Conservation (phyloP, 148 eudicot species). For the Salicornia ramosissima region DNA sequence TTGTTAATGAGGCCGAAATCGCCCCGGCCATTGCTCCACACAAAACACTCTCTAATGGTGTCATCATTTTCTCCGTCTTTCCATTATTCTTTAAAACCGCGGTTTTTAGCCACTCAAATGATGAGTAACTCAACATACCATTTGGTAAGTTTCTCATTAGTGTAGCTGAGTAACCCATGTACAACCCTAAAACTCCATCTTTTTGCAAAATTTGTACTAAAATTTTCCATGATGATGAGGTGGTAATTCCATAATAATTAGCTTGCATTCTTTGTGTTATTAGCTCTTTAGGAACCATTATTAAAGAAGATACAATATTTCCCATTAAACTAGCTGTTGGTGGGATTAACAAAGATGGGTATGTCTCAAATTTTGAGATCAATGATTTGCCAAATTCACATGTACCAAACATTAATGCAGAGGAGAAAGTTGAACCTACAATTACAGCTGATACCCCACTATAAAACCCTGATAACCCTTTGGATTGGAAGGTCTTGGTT, state of each 20-base stretch:
- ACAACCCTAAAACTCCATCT: conserved; percentile 77
- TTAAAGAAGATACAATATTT: conserved; percentile 76
- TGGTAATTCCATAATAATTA: conserved; percentile 85
- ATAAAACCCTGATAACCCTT: conserved; percentile 78
- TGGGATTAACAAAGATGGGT: conserved; percentile 58
- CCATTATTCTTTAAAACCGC: conserved; percentile 47
- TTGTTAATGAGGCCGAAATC: conserved; percentile 76
- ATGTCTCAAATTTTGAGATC: conserved; percentile 49
- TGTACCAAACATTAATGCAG: conserved; percentile 83
- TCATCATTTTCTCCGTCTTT: conserved; percentile 41
- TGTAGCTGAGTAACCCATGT: conserved; percentile 89
- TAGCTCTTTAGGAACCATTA: conserved; percentile 88
- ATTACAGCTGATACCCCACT: conserved; percentile 85
- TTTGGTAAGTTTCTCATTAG: conserved; percentile 83
- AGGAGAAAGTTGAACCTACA: conserved; percentile 72
- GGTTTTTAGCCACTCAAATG: conserved; percentile 84
- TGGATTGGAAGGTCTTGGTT: conserved; percentile 55
- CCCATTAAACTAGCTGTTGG: conserved; percentile 93
- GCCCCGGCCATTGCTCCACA: conserved; percentile 97
- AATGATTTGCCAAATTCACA: conserved; percentile 88
- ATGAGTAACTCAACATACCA: conserved; percentile 90
- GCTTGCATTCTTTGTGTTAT: conserved; percentile 89
- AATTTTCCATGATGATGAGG: conserved; percentile 84
- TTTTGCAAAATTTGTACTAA: conserved; percentile 53
- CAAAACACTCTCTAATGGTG: conserved; percentile 71